Evolutionary conservation across 1,284 basidiomycete genomes (phyloP).

Genomic region (Apiotrichum gracile): DNA sequence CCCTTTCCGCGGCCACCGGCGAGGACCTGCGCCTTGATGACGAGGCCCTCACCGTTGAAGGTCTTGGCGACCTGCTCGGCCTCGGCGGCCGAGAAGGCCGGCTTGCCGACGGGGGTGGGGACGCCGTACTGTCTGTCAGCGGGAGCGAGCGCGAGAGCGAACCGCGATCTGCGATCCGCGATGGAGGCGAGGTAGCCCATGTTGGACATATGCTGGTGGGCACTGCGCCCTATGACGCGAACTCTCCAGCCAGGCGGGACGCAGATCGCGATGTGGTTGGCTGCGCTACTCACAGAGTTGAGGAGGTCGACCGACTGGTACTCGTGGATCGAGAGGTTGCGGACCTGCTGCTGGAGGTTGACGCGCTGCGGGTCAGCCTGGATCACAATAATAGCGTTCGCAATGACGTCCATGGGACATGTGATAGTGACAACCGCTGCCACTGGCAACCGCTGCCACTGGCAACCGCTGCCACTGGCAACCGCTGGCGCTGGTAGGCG

Average conservation of each 20-base stretch:
- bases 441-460: background rate
- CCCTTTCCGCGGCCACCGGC: conserved; percentile 99
- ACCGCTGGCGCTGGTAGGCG: background rate
- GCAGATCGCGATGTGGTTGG: background rate
- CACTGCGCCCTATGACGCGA: no score
- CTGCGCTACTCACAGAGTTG: conserved; percentile 65
- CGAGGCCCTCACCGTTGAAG: conserved; percentile 88
- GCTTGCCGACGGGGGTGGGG: conserved; percentile 85
- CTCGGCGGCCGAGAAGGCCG: conserved; percentile 78
- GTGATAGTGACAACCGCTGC: no score
- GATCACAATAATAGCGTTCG: background rate
- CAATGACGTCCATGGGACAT: background rate
- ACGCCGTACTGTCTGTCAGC: conserved; percentile 71
- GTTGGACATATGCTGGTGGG: no score
- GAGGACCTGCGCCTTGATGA: conserved; percentile 96
- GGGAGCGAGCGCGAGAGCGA: background rate
- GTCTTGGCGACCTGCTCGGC: conserved; percentile 81
- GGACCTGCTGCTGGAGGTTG: conserved; percentile 40
- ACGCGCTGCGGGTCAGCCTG: conserved; percentile 1
- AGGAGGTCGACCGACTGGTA: conserved; percentile 93
- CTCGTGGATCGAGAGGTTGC: conserved; percentile 96
- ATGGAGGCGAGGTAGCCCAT: no score
- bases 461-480: background rate
- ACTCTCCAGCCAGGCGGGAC: background rate
- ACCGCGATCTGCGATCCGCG: no score